Evolutionary conservation across 768 basidiomycete genomes (phyloP).

Genomic region (Tubosaeta sp.): DNA sequence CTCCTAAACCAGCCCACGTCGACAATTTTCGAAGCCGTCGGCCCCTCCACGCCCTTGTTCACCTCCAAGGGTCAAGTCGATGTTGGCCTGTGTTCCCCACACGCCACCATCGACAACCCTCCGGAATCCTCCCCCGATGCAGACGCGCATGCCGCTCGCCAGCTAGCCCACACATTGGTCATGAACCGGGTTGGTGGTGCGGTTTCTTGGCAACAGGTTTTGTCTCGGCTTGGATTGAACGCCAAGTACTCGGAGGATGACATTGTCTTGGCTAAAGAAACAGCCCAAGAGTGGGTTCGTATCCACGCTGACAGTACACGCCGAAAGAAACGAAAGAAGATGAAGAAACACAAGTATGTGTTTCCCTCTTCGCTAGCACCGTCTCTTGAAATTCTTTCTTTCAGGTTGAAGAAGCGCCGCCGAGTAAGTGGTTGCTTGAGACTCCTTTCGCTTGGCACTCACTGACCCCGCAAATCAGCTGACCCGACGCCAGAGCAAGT

Average conservation of each 20-base stretch:
- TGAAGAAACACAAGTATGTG: constrained; percentile 94
- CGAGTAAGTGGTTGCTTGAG: constrained; percentile 50
- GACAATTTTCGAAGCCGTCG: constrained; percentile 44
- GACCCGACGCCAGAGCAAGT: constrained; percentile 40
- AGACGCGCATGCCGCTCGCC: constrained; percentile 76
- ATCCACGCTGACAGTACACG: constrained; percentile 76
- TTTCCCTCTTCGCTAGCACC: constrained; percentile 1
- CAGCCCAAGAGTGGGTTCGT: constrained; percentile 58
- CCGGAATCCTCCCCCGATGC: constrained; percentile 58
- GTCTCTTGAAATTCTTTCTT: constrained; percentile 7
- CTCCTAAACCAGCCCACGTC: constrained; percentile 60
- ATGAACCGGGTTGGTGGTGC: constrained; percentile 60
- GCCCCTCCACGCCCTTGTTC: constrained; percentile 17
- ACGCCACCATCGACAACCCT: constrained; percentile 37
- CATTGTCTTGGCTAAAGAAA: constrained; percentile 47
- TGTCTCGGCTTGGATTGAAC: constrained; percentile 62
- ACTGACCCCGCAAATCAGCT: constrained; percentile 34
- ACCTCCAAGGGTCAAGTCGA: constrained; percentile 21
- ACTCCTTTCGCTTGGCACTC: background rate
- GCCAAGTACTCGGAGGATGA: constrained; percentile 46
- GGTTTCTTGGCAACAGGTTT: constrained; percentile 63
- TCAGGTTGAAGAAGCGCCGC: constrained; percentile 85
- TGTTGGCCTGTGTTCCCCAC: constrained; percentile 23
- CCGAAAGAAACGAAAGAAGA: constrained; percentile 88
- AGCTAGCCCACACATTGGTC: constrained; percentile 71